These are phyloP conservation scores for Penicillium freii DNA, from an alignment of 2,329 filamentous ascomycete genomes.

Conservation along the genomic window DNA sequence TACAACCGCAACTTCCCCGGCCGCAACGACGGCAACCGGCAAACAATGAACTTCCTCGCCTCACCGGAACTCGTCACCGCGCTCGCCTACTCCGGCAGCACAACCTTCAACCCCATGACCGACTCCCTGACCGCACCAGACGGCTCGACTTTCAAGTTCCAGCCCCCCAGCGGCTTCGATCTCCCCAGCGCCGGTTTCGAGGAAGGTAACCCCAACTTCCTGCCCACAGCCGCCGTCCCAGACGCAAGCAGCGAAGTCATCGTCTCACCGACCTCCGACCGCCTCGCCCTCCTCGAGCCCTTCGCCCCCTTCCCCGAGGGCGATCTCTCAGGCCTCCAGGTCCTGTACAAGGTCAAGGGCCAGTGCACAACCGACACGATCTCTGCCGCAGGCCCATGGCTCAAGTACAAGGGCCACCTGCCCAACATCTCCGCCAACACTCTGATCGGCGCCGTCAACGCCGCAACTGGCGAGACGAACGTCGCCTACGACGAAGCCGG, in stretches of 20 bases:
- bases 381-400: slow-evolving; percentile 92
- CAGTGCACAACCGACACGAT: slow-evolving; percentile 99
- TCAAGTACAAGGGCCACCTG: slow-evolving; percentile 98
- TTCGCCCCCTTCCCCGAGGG: slow-evolving; percentile 77
- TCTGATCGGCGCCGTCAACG: slow-evolving; percentile 90
- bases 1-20: slow-evolving; percentile 99
- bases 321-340: slow-evolving; percentile 74
- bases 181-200: slow-evolving; percentile 75
- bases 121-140: slow-evolving; percentile 77
- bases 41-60: slow-evolving; percentile 98
- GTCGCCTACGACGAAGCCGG: slow-evolving; percentile 84
- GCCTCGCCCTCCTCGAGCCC: slow-evolving; percentile 85
- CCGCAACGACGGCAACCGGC: slow-evolving; percentile 92
- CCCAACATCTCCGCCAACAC: slow-evolving; percentile 98
- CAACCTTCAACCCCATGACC: slow-evolving; percentile 93
- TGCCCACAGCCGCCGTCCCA: slow-evolving; percentile 68
- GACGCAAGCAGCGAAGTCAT: slow-evolving; percentile 69
- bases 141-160: slow-evolving; percentile 81
- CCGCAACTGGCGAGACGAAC: slow-evolving; percentile 88
- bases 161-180: slow-evolving; percentile 63
- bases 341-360: slow-evolving; percentile 93
- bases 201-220: slow-evolving; percentile 70
- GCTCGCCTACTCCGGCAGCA: slow-evolving; percentile 87
- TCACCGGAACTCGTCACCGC: slow-evolving; percentile 96
- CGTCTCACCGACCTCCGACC: slow-evolving; percentile 82